phyloP scores from a whole-genome alignment of 1,284 basidiomycete species.

The Coniferiporia sulphurascens region DNA sequence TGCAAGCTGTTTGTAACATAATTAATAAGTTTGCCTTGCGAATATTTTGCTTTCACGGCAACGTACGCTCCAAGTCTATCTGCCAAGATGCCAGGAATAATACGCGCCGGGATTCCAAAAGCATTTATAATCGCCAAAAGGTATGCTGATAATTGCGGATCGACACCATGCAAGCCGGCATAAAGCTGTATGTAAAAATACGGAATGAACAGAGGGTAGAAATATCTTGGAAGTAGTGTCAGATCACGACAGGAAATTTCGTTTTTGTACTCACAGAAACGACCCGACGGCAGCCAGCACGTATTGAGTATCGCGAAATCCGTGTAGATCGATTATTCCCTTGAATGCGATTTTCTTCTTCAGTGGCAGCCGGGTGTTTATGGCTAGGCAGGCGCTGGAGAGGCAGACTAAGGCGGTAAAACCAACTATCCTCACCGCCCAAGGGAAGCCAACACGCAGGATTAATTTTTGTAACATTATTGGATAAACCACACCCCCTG shows the following conservation, averaged over 20 bases:
- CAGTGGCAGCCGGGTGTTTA: slow-evolving; percentile 27
- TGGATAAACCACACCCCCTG: slow-evolving; percentile 64
- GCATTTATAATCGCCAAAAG: slow-evolving; percentile 61
- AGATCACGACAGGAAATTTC: not conserved
- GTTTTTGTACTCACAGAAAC: slow-evolving; percentile 26
- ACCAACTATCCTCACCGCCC: slow-evolving; percentile 44
- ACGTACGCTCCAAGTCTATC: slow-evolving; percentile 48
- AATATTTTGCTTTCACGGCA: not conserved
- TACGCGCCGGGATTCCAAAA: slow-evolving; percentile 53
- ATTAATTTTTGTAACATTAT: slow-evolving; percentile 60
- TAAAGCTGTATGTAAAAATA: slow-evolving; percentile 60
- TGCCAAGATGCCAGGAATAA: slow-evolving; percentile 55
- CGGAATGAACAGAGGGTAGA: slow-evolving; percentile 53
- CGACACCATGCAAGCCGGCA: slow-evolving; percentile 32
- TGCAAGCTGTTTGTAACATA: slow-evolving; percentile 40
- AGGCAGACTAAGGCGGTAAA: slow-evolving; percentile 31
- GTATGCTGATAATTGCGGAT: slow-evolving; percentile 39
- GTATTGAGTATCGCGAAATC: slow-evolving; percentile 30
- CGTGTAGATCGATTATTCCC: slow-evolving; percentile 26
- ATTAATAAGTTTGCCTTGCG: not conserved
- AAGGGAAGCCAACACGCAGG: slow-evolving; percentile 49
- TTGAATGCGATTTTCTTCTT: slow-evolving; percentile 18
- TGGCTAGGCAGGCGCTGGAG: slow-evolving; percentile 24
- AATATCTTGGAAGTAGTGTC: slow-evolving; percentile 20
- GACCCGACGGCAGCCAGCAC: slow-evolving; percentile 27